These are phyloP conservation scores for Macadamia integrifolia DNA, from an alignment of 164 flowering plant species.

Conservation along the genomic window DNA sequence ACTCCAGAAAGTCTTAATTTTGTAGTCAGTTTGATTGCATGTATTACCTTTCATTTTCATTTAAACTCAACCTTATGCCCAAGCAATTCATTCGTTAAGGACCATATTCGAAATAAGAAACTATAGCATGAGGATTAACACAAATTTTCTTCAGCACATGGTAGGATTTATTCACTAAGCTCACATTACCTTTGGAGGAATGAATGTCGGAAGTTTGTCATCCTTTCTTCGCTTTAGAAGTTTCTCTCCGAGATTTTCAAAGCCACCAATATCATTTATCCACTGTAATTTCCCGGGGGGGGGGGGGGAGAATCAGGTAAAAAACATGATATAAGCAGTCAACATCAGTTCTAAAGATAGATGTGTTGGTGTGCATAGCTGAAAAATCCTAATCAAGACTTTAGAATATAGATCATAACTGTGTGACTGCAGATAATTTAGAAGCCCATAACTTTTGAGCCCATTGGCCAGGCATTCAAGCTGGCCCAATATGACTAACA, in stretches of 20 bases:
- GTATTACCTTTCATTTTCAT: too few relatives aligned
- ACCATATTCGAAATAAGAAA: too few relatives aligned
- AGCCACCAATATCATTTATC: slow-evolving; percentile 77
- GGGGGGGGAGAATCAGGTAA: not conserved
- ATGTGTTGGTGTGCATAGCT: not conserved
- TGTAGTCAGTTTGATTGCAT: too few relatives aligned
- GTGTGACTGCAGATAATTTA: not conserved
- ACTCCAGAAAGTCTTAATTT: too few relatives aligned
- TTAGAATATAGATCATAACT: too few relatives aligned
- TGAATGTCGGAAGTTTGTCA: slow-evolving; percentile 60
- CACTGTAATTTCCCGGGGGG: slow-evolving; percentile 39
- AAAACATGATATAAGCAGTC: not conserved
- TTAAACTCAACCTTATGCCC: too few relatives aligned
- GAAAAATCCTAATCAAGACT: not conserved
- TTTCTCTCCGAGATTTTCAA: slow-evolving; percentile 54
- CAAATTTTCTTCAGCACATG: not conserved
- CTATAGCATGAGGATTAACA: too few relatives aligned
- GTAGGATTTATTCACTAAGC: not conserved
- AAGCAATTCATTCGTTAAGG: too few relatives aligned
- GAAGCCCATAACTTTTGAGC: not conserved
- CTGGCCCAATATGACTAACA: too few relatives aligned
- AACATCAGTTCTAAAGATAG: not conserved
- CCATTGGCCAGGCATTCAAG: too few relatives aligned
- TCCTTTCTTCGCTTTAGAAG: slow-evolving; percentile 56
- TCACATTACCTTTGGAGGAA: slow-evolving; percentile 62